Evolutionary conservation across 2,329 filamentous ascomycete species (phyloP).

Genomic region (Chaetomium sp.): DNA sequence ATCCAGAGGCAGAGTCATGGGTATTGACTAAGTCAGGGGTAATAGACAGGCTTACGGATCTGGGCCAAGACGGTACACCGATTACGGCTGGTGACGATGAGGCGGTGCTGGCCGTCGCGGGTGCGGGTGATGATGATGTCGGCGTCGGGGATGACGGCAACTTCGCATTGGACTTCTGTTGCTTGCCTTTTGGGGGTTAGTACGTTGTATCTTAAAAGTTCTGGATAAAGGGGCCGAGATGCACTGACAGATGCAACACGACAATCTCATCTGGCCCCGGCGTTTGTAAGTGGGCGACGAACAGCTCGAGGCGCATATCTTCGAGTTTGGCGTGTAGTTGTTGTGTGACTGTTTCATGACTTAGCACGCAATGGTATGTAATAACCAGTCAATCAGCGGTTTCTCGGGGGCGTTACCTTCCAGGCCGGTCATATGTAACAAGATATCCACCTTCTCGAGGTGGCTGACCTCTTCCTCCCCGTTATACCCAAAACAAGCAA

Average conservation of each 20-base stretch:
- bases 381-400: neutral
- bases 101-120: constrained; percentile 14
- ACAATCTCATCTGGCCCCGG: constrained; percentile 12
- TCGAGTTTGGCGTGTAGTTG: constrained; percentile 6
- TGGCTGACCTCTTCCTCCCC: neutral
- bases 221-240: no score
- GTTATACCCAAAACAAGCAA: constrained; percentile 6
- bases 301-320: constrained; percentile 14
- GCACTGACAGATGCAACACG: constrained; percentile 10
- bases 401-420: constrained; percentile 7
- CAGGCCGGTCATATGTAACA: constrained; percentile 18
- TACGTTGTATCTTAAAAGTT: no score
- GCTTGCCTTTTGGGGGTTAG: constrained; percentile 16
- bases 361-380: neutral
- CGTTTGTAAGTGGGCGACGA: constrained; percentile 4
- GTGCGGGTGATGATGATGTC: constrained; percentile 20
- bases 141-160: constrained; percentile 19
- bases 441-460: constrained; percentile 13
- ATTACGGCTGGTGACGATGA: constrained; percentile 23
- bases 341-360: neutral
- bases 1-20: no score
- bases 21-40: neutral
- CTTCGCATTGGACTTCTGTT: constrained; percentile 21
- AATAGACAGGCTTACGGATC: constrained; percentile 8
- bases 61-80: constrained; percentile 23